Evolutionary conservation across 2,329 filamentous ascomycete species (phyloP).

Genomic region (Fusarium mundagurra): DNA sequence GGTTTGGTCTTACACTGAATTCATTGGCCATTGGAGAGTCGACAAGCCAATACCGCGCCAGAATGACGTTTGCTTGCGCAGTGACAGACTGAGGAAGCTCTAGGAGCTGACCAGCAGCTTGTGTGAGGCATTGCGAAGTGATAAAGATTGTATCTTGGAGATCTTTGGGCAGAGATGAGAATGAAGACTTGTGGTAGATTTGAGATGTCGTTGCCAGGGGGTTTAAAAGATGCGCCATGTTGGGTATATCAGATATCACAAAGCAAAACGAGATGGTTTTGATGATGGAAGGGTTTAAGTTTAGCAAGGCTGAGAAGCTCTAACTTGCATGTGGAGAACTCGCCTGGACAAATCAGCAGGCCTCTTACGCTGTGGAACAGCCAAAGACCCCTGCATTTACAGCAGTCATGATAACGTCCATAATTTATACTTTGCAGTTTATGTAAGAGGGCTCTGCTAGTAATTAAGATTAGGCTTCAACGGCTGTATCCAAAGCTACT

Average conservation of each 20-base stretch:
- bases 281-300: slow-evolving; percentile 19
- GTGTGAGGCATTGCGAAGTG: slow-evolving; percentile 76
- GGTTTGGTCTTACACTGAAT: slow-evolving; percentile 58
- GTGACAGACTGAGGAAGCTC: slow-evolving; percentile 87
- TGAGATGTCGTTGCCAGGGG: slow-evolving; percentile 78
- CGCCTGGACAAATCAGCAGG: slow-evolving; percentile 12
- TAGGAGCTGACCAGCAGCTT: slow-evolving; percentile 82
- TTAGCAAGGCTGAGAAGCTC: slow-evolving; percentile 37
- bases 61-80: slow-evolving; percentile 83
- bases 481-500: too few relatives aligned
- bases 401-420: not conserved
- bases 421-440: not conserved
- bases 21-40: slow-evolving; percentile 66
- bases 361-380: slow-evolving; percentile 9
- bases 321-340: slow-evolving; percentile 18
- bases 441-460: not conserved
- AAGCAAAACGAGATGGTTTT: not conserved
- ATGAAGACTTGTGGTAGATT: slow-evolving; percentile 65
- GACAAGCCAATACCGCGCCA: slow-evolving; percentile 81
- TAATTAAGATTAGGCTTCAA: fast-evolving
- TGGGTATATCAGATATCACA: not conserved
- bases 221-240: slow-evolving; percentile 73
- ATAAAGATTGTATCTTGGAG: slow-evolving; percentile 78
- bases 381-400: slow-evolving; percentile 7
- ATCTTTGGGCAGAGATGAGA: slow-evolving; percentile 70